Evolutionary conservation across 176 grass and related monocot species (phyloP).

Genomic region (Themeda triandra): DNA sequence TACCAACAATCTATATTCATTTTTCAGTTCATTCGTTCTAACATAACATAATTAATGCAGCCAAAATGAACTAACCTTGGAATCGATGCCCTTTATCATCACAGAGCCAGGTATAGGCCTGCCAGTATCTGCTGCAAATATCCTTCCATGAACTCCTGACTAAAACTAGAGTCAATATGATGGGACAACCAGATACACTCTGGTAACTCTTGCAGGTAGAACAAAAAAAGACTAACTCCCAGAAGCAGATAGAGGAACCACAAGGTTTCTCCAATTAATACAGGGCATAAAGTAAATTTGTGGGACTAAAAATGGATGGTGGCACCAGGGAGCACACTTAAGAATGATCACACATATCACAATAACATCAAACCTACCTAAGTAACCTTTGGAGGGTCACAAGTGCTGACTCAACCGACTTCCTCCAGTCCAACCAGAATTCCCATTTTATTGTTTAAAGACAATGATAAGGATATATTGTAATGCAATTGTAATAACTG

Average conservation of each 20-base stretch:
- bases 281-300: background rate
- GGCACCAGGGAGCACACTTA: background rate
- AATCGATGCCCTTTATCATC: constrained; percentile 63
- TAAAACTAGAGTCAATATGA: constrained; percentile 42
- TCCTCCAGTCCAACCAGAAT: background rate
- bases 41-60: background rate
- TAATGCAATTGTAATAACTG: background rate
- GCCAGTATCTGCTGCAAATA: constrained; percentile 82
- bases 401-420: background rate
- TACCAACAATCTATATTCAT: background rate
- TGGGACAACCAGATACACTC: background rate
- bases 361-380: background rate
- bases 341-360: background rate
- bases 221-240: background rate
- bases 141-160: constrained; percentile 90
- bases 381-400: background rate
- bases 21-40: constrained; percentile 10
- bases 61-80: constrained; percentile 49
- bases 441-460: background rate
- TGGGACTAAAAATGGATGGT: background rate
- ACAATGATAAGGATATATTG: background rate
- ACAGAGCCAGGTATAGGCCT: constrained; percentile 65
- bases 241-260: background rate
- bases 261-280: background rate
- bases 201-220: background rate